phyloP scores from a whole-genome alignment of 176 grass and related monocot genomes.

The Puccinellia tenuiflora region DNA sequence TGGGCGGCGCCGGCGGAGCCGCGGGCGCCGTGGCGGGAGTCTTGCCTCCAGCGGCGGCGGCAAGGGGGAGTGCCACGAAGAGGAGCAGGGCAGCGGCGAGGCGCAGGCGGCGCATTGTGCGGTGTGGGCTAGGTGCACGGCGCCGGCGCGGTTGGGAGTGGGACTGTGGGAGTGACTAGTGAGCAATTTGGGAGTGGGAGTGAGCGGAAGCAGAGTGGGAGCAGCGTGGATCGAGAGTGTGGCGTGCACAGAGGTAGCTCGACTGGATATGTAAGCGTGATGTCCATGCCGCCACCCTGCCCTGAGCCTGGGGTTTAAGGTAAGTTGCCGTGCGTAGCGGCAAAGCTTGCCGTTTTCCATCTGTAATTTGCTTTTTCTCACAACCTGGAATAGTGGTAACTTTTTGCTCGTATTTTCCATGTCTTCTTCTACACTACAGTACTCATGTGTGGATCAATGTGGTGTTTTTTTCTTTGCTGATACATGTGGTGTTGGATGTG shows the following conservation, averaged over 20 bases:
- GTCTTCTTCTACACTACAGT: background rate
- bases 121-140: too few species aligned
- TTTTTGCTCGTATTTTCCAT: background rate
- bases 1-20: conserved; percentile 30
- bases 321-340: background rate
- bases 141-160: too few species aligned
- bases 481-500: background rate
- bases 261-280: background rate
- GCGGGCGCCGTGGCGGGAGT: background rate
- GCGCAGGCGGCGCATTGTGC: conserved; percentile 11
- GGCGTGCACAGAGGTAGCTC: conserved; percentile 11
- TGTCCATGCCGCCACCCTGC: conserved; percentile 17
- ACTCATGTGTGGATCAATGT: background rate
- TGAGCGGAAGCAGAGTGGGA: conserved; percentile 12
- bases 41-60: background rate
- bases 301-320: background rate
- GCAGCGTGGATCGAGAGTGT: conserved; percentile 13
- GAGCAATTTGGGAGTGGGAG: too few species aligned
- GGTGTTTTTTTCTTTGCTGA: too few species aligned
- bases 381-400: background rate
- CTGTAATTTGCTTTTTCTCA: background rate
- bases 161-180: too few species aligned
- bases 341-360: background rate
- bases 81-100: background rate
- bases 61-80: background rate